A percentile compares a stretch with the other conserved stretches of the same genome.
Evolutionary conservation across 2,329 filamentous ascomycete genomes (phyloP).

Genomic region (Diaporthe sp.): DNA sequence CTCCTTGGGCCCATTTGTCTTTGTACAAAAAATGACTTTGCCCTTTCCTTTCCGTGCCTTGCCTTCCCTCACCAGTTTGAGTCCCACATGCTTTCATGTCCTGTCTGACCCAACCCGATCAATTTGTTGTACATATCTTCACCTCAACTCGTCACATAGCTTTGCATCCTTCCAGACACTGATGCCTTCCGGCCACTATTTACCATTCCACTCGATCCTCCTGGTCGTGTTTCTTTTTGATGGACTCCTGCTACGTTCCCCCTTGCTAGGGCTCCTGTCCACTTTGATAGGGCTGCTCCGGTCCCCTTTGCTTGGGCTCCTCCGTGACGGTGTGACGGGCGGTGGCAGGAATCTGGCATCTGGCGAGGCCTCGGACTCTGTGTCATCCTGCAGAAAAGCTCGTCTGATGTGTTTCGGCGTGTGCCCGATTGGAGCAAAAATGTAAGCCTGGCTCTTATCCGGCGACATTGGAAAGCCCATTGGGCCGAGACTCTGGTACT

Average conservation of each 20-base stretch:
- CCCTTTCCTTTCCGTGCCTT: neutral
- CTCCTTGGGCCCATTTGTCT: neutral
- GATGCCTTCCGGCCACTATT: too few species aligned
- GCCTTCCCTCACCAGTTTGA: neutral
- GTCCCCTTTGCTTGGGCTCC: slow-evolving; percentile 65
- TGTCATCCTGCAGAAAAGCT: slow-evolving; percentile 57
- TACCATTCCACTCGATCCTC: neutral
- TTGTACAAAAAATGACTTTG: neutral
- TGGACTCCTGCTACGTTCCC: slow-evolving; percentile 47
- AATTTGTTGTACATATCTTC: slow-evolving; percentile 9
- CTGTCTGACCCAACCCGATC: neutral
- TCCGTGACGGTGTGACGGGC: slow-evolving; percentile 62
- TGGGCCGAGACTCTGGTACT: slow-evolving; percentile 44
- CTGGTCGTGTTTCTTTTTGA: slow-evolving; percentile 7
- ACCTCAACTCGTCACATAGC: neutral
- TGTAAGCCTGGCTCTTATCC: slow-evolving; percentile 59
- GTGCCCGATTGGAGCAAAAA: slow-evolving; percentile 64
- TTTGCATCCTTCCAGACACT: neutral
- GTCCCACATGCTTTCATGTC: neutral
- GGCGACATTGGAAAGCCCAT: slow-evolving; percentile 43
- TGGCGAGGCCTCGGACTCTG: slow-evolving; percentile 67
- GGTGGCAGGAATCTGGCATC: slow-evolving; percentile 58
- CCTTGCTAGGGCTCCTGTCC: slow-evolving; percentile 55
- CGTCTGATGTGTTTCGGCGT: slow-evolving; percentile 62
- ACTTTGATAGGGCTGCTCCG: slow-evolving; percentile 64